These are phyloP conservation scores for Phytophthora citricola DNA, from an alignment of 352 stramenopile genomes.

Conservation along the genomic window DNA sequence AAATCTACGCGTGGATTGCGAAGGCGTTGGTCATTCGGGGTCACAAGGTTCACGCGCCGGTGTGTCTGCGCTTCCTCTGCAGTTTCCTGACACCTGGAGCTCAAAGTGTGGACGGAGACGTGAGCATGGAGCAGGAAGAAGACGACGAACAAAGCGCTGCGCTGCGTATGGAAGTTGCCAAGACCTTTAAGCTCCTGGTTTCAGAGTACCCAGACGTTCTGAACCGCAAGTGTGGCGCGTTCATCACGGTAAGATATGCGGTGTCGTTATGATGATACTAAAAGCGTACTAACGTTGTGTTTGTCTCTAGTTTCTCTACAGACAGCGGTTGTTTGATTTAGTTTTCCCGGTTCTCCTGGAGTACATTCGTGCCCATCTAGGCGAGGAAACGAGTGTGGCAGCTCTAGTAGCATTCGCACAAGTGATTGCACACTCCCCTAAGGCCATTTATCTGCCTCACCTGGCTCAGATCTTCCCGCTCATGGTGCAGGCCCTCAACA, in stretches of 20 bases:
- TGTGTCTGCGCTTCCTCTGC: conserved; percentile 78
- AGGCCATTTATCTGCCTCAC: conserved; percentile 80
- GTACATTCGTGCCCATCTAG: conserved; percentile 58
- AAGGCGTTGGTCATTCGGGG: conserved; percentile 85
- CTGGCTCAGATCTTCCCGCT: conserved; percentile 83
- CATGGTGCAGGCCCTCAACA: conserved; percentile 85
- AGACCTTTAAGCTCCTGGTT: conserved; percentile 83
- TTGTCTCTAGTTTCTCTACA: conserved; percentile 69
- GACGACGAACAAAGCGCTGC: conserved; percentile 31
- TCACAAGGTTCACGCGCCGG: conserved; percentile 70
- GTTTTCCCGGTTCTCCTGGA: conserved; percentile 77
- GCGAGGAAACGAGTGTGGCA: conserved; percentile 53
- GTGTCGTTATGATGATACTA: neutral
- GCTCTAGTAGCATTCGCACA: conserved; percentile 81
- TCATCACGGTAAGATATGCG: conserved; percentile 65
- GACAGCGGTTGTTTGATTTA: conserved; percentile 82
- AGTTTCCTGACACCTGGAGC: conserved; percentile 54
- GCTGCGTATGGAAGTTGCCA: conserved; percentile 78
- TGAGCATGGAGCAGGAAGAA: conserved; percentile 36
- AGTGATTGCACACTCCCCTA: conserved; percentile 83
- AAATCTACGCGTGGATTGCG: conserved; percentile 87
- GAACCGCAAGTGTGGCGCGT: conserved; percentile 84
- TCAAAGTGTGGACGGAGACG: conserved; percentile 29
- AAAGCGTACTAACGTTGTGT: neutral
- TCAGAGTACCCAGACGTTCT: conserved; percentile 82